These are phyloP conservation scores for Cystoisospora suis DNA, from an alignment of 169 alveolate species.

Conservation along the genomic window DNA sequence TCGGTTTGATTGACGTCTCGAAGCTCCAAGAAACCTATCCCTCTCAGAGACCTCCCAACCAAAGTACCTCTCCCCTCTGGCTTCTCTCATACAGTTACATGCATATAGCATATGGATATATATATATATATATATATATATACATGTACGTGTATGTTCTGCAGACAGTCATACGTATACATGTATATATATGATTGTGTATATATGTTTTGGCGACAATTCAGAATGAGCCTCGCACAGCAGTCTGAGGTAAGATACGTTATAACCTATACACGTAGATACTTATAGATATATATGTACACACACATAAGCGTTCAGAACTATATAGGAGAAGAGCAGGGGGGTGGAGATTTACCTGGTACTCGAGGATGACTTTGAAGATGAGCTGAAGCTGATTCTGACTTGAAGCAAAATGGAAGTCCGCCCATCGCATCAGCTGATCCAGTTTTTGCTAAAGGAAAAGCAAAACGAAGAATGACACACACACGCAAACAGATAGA, in stretches of 20 bases:
- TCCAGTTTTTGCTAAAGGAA: constrained; percentile 51
- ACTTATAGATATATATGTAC: background rate
- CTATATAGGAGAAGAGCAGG: background rate
- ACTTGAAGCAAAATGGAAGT: constrained; percentile 58
- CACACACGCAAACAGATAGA: background rate
- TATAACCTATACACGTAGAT: background rate
- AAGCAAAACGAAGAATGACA: background rate
- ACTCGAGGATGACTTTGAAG: constrained; percentile 58
- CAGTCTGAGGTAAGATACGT: background rate
- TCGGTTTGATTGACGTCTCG: too few relatives aligned
- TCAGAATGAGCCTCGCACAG: background rate
- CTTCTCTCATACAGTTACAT: too few relatives aligned
- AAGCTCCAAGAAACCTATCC: too few relatives aligned
- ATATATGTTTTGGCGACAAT: background rate
- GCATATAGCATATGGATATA: too few relatives aligned
- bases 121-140: too few relatives aligned
- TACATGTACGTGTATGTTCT: background rate
- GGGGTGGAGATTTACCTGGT: constrained; percentile 2
- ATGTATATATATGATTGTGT: background rate
- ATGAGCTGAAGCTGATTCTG: constrained; percentile 63
- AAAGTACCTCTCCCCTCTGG: too few relatives aligned
- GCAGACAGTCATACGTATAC: background rate
- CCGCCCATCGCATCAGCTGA: constrained; percentile 64
- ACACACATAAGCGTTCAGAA: background rate
- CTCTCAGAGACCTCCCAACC: too few relatives aligned